phyloP scores from a whole-genome alignment of 257 asterid genomes.

The Petunia secreta region DNA sequence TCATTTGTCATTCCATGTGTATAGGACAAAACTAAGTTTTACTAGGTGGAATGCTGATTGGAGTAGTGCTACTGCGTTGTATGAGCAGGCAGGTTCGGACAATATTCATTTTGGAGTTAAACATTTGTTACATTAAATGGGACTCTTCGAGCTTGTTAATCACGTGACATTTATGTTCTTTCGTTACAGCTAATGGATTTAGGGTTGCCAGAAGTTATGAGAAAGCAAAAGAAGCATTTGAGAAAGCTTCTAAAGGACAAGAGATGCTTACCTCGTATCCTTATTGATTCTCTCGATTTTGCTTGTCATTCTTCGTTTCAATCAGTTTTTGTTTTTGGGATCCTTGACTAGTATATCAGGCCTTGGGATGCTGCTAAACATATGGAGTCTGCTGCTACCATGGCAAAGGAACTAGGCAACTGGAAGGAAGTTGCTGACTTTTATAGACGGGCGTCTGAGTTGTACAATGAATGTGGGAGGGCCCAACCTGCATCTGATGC shows the following conservation, averaged over 20 bases:
- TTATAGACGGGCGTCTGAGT: slow-evolving; percentile 82
- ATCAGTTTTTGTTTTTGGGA: slow-evolving; percentile 17
- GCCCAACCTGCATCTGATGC: slow-evolving; percentile 97
- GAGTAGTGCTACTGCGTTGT: slow-evolving; percentile 82
- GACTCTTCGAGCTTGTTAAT: not conserved
- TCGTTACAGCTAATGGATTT: slow-evolving; percentile 68
- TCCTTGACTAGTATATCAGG: slow-evolving; percentile 62
- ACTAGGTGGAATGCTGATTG: slow-evolving; percentile 98
- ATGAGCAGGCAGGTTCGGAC: slow-evolving; percentile 87
- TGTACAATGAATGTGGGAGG: slow-evolving; percentile 89
- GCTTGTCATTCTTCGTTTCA: slow-evolving; percentile 7
- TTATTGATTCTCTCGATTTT: slow-evolving; percentile 27
- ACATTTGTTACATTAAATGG: slow-evolving; percentile 3
- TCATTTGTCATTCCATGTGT: slow-evolving; percentile 12
- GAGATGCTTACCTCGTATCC: slow-evolving; percentile 97
- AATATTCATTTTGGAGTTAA: not conserved
- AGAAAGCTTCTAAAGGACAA: slow-evolving; percentile 96
- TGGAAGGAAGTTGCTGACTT: slow-evolving; percentile 93
- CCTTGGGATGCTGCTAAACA: slow-evolving; percentile 99
- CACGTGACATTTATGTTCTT: not conserved
- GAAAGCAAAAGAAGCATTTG: slow-evolving; percentile 88
- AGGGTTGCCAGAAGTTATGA: slow-evolving; percentile 69
- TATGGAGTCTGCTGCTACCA: slow-evolving; percentile 92
- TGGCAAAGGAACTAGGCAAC: slow-evolving; percentile 77
- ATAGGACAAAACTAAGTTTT: slow-evolving; percentile 84